Evolutionary conservation across 352 stramenopile species (phyloP).

Genomic region (Pythium utonaiense): DNA sequence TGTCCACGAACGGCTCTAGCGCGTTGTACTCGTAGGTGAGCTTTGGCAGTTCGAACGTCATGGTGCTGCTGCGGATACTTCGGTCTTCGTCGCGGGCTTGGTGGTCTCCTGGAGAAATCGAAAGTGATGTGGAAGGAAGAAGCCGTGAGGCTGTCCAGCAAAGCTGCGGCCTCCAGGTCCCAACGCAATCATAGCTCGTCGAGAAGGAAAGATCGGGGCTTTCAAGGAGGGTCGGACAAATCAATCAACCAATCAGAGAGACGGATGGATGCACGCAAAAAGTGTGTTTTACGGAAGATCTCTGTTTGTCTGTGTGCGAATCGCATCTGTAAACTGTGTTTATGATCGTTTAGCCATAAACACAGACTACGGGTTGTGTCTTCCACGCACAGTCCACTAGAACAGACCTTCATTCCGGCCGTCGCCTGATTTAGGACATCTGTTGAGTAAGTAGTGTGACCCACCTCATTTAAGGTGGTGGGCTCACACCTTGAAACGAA

Average conservation of each 20-base stretch:
- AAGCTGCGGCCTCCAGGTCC: background rate
- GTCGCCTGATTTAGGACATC: background rate
- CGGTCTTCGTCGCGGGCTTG: slow-evolving; percentile 12
- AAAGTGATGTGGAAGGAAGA: slow-evolving; percentile 23
- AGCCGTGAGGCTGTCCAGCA: background rate
- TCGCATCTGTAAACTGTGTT: background rate
- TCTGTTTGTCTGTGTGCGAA: background rate
- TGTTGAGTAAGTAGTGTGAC: background rate
- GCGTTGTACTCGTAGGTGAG: slow-evolving; percentile 86
- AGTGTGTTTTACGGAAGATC: background rate
- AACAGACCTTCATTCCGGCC: background rate
- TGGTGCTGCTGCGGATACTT: slow-evolving; percentile 17
- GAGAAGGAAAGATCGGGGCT: slow-evolving; percentile 5
- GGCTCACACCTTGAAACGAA: slow-evolving; percentile 9
- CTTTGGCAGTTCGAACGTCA: slow-evolving; percentile 79
- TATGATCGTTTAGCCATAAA: too few species aligned
- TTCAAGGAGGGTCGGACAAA: slow-evolving; percentile 14
- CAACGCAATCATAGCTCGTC: slow-evolving; percentile 5
- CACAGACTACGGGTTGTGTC: too few species aligned
- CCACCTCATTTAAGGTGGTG: background rate
- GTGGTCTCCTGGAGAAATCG: slow-evolving; percentile 24
- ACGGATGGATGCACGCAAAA: background rate
- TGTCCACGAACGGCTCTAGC: slow-evolving; percentile 88
- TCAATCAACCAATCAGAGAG: slow-evolving; percentile 8
- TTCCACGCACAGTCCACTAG: too few species aligned